Base-by-base conservation (phyloP, 2,329 filamentous ascomycete species). In the Chrysosporium keratinophilum region DNA sequence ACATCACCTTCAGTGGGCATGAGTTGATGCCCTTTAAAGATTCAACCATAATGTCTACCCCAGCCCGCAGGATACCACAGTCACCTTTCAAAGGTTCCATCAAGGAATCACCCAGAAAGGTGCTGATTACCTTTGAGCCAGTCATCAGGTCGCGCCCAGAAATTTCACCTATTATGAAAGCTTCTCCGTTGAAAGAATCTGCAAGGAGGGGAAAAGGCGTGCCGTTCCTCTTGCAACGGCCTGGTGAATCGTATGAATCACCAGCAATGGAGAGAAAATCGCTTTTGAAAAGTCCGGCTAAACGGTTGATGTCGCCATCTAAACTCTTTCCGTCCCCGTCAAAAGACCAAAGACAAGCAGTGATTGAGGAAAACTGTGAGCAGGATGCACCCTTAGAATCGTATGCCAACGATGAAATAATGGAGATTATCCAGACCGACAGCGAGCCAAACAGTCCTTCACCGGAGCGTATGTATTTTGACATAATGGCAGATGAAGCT, bases 21-120 rank as follows among this genome's bases (percentile, higher is more conserved):
- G 42, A 40, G 9, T 17, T 43, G 23, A 55, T 58, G 6, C 61
- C 62, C 5, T 63, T 68, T 23, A 63, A 61, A n/a, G 66, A 67
- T 10, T 63, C 64, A 1, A 48, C 62, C 5, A 64, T 71, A 39
- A 67, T 62, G 67, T 47, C 68, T 34, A 76, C 72, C 55, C 74
- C 74, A 20, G 70, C 74, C 10, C 67, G 69, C 52, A 64, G 72
- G 42, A 68, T 69, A n/a, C 70, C 72, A 4, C 59, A 67, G 33
- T 75, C 73, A 9, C 71, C 74, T 9, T 70, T 69, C 61, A 70
- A 72, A 55, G 70, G 70, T 53, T 65, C 63, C 2, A 57, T 75
- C 46, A 70, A 67, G 56, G 66, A 71, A 43, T 71, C 71, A 1
- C 70, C 71, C 1, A 71, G 64, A 31, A 65, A 67, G 19, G 66